Percentiles rank a stretch among this genome's conserved stretches.
Conservation (phyloP, 2,329 filamentous ascomycete genomes). For the Aspergillus pseudoglaucus region DNA sequence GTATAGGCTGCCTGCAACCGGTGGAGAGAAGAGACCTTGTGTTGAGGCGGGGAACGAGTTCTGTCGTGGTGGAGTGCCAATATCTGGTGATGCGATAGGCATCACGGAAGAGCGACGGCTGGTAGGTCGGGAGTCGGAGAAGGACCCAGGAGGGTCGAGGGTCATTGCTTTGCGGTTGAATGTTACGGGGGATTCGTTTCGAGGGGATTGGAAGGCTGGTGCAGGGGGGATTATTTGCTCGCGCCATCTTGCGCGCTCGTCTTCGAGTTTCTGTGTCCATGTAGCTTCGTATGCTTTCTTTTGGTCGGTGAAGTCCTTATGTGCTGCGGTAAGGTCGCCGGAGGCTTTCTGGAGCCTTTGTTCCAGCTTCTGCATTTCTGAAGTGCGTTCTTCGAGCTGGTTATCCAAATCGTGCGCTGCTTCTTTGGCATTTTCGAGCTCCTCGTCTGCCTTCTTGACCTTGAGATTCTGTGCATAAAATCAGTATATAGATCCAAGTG, state of each 20-base stretch:
- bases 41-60: slow-evolving; percentile 33
- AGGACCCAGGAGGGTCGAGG: slow-evolving; percentile 33
- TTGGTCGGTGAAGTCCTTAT: slow-evolving; percentile 52
- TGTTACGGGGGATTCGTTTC: slow-evolving; percentile 37
- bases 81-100: slow-evolving; percentile 30
- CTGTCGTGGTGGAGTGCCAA: slow-evolving; percentile 39
- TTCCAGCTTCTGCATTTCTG: slow-evolving; percentile 48
- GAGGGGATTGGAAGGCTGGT: slow-evolving; percentile 27
- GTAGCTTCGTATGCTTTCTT: slow-evolving; percentile 54
- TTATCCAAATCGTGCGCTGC: slow-evolving; percentile 41
- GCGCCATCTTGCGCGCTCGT: slow-evolving; percentile 57
- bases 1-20: slow-evolving; percentile 16
- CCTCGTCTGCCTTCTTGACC: slow-evolving; percentile 67
- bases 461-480: slow-evolving; percentile 52
- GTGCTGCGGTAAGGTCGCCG: slow-evolving; percentile 54
- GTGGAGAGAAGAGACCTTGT: slow-evolving; percentile 23
- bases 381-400: slow-evolving; percentile 57
- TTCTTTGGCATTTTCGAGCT: slow-evolving; percentile 61
- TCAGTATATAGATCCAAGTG: background rate
- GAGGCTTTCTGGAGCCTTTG: slow-evolving; percentile 47
- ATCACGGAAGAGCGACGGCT: slow-evolving; percentile 37
- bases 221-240: slow-evolving; percentile 35
- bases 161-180: slow-evolving; percentile 34
- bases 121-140: slow-evolving; percentile 30
- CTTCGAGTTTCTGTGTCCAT: slow-evolving; percentile 54